Base-by-base conservation (phyloP, 1,284 basidiomycete species). In the Trichosporon sp. region DNA sequence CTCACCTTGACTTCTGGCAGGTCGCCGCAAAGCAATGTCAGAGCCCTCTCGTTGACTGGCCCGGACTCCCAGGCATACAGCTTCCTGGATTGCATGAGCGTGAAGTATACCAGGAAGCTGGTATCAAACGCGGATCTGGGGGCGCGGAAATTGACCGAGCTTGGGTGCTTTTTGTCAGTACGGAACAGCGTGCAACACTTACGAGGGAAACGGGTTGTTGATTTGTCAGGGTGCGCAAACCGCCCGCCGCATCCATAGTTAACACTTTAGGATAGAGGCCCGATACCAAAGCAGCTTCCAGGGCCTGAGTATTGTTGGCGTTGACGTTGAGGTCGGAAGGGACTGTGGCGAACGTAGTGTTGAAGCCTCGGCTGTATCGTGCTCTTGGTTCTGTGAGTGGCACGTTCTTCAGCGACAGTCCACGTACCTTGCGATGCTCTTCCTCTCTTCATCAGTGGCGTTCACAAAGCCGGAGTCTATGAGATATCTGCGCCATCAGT, bases 1-100 rank as follows among this genome's bases (percentile, higher is more conserved):
- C 84, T 90, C 94, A 91, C 91, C 84, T 90, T 94, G 81, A 91
- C 89, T 68, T 99, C 95, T 13, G 86, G 84, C 11, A 65, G 60
- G 70, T 98, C 96, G 2, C 96, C 95, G 69, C 95, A 98, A 0
- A 98, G 81, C 25, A 98, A 82, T 19, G 92, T 77, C 56, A 99
- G 79, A 1, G 91, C 86, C 31, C 91, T 81, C 71, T 97, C 92
- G 66, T 96, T 90, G 4, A 93, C 87, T 1, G 93, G 90, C 1
- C 91, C 89, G 1, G 91, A 93, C 79, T 99, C 96, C 92, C 94
- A 97, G n/a, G 90, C 94, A 78, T 95, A 99, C 31, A 98, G 81
- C 78, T 73, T 73, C 64, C 77, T 79, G 9, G 77, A 78, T 60
- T 79, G 77, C 78, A 94, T 95, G 37, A 96, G 83, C 1, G 92